Evolutionary conservation across 2,329 filamentous ascomycete genomes (phyloP).

Genomic region (Orbilia blumenaviensis): DNA sequence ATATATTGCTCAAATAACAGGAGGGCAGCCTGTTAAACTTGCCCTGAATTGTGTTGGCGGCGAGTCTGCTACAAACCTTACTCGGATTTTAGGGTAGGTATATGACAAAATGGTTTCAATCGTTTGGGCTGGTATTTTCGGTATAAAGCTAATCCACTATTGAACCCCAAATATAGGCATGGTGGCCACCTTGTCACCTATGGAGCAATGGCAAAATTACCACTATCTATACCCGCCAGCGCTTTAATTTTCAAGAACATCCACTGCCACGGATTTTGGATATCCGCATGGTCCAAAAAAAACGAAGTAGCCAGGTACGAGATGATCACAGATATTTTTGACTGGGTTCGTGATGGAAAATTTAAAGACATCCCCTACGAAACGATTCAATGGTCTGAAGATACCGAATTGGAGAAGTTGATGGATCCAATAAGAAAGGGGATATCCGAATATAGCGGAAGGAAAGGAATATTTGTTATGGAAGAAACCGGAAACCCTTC

Average conservation of each 20-base stretch:
- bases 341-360: constrained; percentile 72
- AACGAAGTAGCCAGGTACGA: constrained; percentile 77
- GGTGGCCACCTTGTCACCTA: constrained; percentile 87
- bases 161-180: constrained; percentile 61
- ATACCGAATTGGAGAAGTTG: constrained; percentile 75
- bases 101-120: too few species aligned
- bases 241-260: constrained; percentile 94
- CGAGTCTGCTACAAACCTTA: constrained; percentile 79
- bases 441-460: constrained; percentile 81
- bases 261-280: constrained; percentile 91
- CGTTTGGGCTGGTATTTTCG: not conserved
- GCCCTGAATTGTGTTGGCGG: constrained; percentile 95
- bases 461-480: constrained; percentile 92
- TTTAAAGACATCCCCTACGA: constrained; percentile 87
- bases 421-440: constrained; percentile 81
- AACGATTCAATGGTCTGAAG: constrained; percentile 82
- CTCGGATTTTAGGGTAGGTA: constrained; percentile 70
- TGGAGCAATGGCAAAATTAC: constrained; percentile 91
- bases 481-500: too few species aligned
- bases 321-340: constrained; percentile 85
- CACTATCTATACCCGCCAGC: constrained; percentile 80
- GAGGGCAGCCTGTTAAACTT: constrained; percentile 76
- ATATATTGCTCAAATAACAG: constrained; percentile 71
- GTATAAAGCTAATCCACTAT: not conserved
- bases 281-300: constrained; percentile 84